Base-by-base conservation (phyloP, 495 filamentous ascomycete genomes). In the Penicillium steckii region DNA sequence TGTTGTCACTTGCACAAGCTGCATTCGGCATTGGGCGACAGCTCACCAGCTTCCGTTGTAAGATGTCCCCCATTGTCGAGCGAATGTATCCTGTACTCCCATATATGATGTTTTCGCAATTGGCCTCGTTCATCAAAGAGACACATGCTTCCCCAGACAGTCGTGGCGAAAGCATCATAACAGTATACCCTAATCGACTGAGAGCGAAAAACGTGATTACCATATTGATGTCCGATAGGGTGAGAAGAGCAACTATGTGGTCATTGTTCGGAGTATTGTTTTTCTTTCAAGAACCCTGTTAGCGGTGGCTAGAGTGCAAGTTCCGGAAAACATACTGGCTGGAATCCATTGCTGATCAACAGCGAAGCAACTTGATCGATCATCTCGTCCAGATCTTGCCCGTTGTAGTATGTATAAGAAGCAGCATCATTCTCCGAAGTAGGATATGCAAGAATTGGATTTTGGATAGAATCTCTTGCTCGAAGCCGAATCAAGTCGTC, bases 101-200 rank as follows among this genome's bases (percentile, higher is more conserved):
- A 45, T 73, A 72, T 8, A 80, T 52, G 18, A 81, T 65, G 10
- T 69, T 66, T 45, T 75, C 72, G 18, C 78, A 81, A 3, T 66
- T 55, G 4, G 77, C 75, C 12, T 69, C 65, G 37, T 73, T 59
- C 1, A 86, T 68, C 3, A 86, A 59, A 25, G 79, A 75, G 13
- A 76, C 69, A 51, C 75, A 80, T 24, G 81, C 82, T 4, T 67
- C 61, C 0, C 74, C 66, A 7, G 79, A 72, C 13, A 85, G 63
- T 30, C 83, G 77, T 13, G 80, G 80, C 0, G 83, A 87, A 9
- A 87, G 64, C 53, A 81, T 78, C 57, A 87, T 72, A 19, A 78
- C 70, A 5, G 76, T 80, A 53, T 80, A 82, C 21, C 83, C 83
- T 3, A 85, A 61, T 15, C 83, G 73, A 44, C 73, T 76, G 4